Percentiles rank a stretch among this genome's conserved stretches.
Conservation (phyloP, 768 basidiomycete species). For the Mycena vulgaris region DNA sequence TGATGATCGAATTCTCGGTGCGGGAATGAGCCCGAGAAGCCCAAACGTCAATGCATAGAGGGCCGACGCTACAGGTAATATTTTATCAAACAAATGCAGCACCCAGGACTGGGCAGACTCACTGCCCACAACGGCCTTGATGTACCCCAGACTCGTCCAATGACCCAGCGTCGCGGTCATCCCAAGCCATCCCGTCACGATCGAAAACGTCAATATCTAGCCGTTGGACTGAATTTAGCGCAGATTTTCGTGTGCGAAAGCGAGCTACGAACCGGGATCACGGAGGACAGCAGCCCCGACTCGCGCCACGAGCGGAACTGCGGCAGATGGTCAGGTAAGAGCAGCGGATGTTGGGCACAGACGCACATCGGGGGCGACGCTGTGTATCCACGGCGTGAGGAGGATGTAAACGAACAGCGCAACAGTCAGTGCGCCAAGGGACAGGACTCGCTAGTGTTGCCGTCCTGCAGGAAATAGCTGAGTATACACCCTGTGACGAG, state of each 20-base stretch:
- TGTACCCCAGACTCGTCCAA: constrained; percentile 76
- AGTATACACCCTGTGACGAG: neutral
- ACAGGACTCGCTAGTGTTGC: constrained; percentile 68
- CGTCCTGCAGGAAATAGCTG: constrained; percentile 54
- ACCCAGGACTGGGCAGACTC: constrained; percentile 38
- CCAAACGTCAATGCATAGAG: constrained; percentile 82
- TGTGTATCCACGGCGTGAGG: constrained; percentile 75
- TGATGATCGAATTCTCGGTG: constrained; percentile 55
- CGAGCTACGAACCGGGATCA: constrained; percentile 68
- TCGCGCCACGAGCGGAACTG: constrained; percentile 85
- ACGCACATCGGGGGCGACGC: constrained; percentile 79
- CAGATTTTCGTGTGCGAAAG: neutral
- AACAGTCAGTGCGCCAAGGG: constrained; percentile 73
- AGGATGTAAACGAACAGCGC: constrained; percentile 82
- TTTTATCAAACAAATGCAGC: neutral
- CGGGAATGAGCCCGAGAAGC: constrained; percentile 80
- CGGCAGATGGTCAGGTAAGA: constrained; percentile 3
- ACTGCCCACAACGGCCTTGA: constrained; percentile 78
- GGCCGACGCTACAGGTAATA: constrained; percentile 67
- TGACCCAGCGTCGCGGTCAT: constrained; percentile 75
- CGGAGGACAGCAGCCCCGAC: constrained; percentile 75
- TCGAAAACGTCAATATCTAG: constrained; percentile 74
- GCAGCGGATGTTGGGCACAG: neutral
- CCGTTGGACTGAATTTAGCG: neutral
- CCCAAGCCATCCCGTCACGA: constrained; percentile 78